phyloP scores from a whole-genome alignment of 257 asterid genomes.

The Salvia splendens region DNA sequence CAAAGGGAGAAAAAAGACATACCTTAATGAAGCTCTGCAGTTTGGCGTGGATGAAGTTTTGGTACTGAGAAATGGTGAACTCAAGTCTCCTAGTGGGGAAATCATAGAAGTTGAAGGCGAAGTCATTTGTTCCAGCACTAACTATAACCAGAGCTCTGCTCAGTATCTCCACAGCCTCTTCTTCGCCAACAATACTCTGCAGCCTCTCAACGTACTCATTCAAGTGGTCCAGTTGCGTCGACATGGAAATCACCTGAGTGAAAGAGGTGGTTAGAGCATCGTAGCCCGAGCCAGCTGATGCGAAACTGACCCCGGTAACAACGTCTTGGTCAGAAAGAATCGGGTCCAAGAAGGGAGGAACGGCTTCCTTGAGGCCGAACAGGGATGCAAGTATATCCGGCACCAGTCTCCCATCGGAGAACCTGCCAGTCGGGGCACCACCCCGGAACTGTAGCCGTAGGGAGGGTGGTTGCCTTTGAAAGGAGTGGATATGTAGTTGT shows the following conservation, averaged over 20 bases:
- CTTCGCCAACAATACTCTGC: constrained; percentile 41
- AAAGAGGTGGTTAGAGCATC: constrained; percentile 61
- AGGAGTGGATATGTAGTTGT: constrained; percentile 55
- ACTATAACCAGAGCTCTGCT: constrained; percentile 51
- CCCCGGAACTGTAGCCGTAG: constrained; percentile 58
- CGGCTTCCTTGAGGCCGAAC: constrained; percentile 54
- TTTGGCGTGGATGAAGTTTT: constrained; percentile 50
- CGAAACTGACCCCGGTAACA: constrained; percentile 66
- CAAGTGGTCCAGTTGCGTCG: constrained; percentile 45
- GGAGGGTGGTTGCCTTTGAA: constrained; percentile 56
- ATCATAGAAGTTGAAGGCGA: constrained; percentile 55
- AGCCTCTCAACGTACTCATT: constrained; percentile 44
- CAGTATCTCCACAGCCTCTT: constrained; percentile 41
- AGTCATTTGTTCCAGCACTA: constrained; percentile 73
- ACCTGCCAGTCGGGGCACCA: constrained; percentile 57
- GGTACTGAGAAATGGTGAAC: constrained; percentile 48
- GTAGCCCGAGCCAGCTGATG: constrained; percentile 77
- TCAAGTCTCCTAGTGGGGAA: constrained; percentile 51
- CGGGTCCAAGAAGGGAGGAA: constrained; percentile 69
- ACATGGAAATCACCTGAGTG: constrained; percentile 51
- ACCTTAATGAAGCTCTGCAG: constrained; percentile 61
- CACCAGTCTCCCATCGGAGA: constrained; percentile 73
- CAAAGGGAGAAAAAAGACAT: background rate
- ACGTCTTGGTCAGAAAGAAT: constrained; percentile 51
- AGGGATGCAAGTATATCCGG: constrained; percentile 66